These are phyloP conservation scores for Pisolithus orientalis DNA, from an alignment of 768 basidiomycete species.

Conservation along the genomic window DNA sequence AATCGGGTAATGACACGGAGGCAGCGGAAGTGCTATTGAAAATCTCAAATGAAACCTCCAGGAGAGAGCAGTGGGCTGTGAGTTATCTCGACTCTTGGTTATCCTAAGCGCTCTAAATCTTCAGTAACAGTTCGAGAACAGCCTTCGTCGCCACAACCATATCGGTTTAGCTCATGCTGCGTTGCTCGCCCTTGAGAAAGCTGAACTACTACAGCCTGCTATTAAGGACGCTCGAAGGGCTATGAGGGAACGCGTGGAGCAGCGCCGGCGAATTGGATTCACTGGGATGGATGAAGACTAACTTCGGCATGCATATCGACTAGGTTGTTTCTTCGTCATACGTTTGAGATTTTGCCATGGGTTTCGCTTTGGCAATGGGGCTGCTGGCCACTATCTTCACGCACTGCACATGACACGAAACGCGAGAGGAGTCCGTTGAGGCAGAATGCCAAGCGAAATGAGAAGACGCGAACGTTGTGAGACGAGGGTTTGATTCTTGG, in stretches of 20 bases:
- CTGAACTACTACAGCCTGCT: constrained; percentile 51
- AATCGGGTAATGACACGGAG: constrained; percentile 33
- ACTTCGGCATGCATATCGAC: neutral
- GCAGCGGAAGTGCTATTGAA: constrained; percentile 49
- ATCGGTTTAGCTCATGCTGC: constrained; percentile 75
- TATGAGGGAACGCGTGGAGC: constrained; percentile 39
- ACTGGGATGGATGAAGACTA: constrained; percentile 39
- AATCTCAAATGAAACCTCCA: constrained; percentile 62
- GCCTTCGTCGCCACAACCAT: constrained; percentile 81
- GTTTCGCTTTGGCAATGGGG: too few species aligned
- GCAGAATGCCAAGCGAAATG: too few species aligned
- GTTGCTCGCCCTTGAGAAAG: constrained; percentile 66
- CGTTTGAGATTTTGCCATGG: too few species aligned
- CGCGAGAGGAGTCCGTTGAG: too few species aligned
- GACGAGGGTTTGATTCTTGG: too few species aligned
- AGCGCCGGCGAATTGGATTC: constrained; percentile 34
- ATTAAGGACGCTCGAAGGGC: constrained; percentile 38
- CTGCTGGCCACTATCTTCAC: too few species aligned
- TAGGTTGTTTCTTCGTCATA: constrained; percentile 1
- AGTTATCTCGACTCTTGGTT: constrained; percentile 26
- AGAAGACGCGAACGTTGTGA: too few species aligned
- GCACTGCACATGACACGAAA: too few species aligned
- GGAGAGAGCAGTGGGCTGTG: constrained; percentile 79
- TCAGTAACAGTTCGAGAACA: constrained; percentile 71
- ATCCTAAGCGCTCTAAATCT: constrained; percentile 5